Evolutionary conservation across 2,329 filamentous ascomycete species (phyloP), one percentile per base, ranked within the genome.

Genomic region (Cryphonectria carpinicola): DNA sequence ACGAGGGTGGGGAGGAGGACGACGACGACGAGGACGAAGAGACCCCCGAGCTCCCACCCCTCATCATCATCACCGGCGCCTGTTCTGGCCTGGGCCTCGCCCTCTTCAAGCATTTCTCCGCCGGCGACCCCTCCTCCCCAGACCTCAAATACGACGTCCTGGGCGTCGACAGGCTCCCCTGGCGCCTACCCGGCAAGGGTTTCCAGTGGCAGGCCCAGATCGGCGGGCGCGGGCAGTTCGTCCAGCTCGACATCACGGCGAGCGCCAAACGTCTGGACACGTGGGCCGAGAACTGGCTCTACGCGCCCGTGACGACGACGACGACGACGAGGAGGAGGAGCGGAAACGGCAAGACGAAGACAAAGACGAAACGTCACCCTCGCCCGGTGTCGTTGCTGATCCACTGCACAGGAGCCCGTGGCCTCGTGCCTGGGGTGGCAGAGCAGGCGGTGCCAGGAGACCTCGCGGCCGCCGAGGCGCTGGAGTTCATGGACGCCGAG

Each of bases 101-200:
- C 39, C 60, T 70, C 67, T 71, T 71, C 52, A 56, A 71, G 60
- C 70, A 71, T 52, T 70, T 70, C 25, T 68, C 68, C 64, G 19
- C 39, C 39, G 14, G 22, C 0, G 6, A 19, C 3, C 63, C n/a
- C 22, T 22, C 54, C 6, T 77, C 78, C 25, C 22, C 71, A 10
- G 76, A 79, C 56, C 79, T 78, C 58, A 79, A 83, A 4, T 74
- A 74, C 67, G 62, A 43, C 35, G 70, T 71, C 19, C 17, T 71
- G 6, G 70, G 70, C n/a, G 54, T 71, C 32, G 70, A 71, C 25
- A 70, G 37, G 49, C 28, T 54, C 25, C 64, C 70, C 41, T 71
- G 70, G 67, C 64, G 64, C 11, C 64, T 66, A 10, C 49, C 64
- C 0, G 64, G 64, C 19, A 52, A 56, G 17, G 64, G 64, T 10